A percentile compares a stretch with the other conserved stretches of the same genome.
Evolutionary conservation across 352 stramenopile genomes (phyloP).

Genomic region (Globisporangium carolinianum): DNA sequence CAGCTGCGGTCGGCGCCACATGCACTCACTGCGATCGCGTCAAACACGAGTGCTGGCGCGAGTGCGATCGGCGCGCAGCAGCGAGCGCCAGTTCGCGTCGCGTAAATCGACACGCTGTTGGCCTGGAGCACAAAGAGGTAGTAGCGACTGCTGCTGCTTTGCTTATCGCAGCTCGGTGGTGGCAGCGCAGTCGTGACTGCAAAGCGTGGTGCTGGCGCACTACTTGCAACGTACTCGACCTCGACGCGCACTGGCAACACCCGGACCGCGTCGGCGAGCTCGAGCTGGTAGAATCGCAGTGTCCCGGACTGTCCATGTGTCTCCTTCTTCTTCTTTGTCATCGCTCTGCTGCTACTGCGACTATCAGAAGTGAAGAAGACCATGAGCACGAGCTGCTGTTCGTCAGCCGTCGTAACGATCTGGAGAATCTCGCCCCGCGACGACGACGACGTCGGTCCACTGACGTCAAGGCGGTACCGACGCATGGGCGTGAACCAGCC

Average conservation of each 20-base stretch:
- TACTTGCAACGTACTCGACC: slow-evolving; percentile 15
- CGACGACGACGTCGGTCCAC: neutral
- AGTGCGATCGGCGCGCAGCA: slow-evolving; percentile 18
- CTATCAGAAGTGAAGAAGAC: slow-evolving; percentile 16
- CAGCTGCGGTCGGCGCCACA: neutral
- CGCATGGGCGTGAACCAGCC: slow-evolving; percentile 32
- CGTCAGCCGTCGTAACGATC: slow-evolving; percentile 24
- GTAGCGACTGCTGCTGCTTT: neutral
- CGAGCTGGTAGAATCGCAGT: slow-evolving; percentile 10
- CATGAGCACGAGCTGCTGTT: slow-evolving; percentile 35
- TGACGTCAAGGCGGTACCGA: slow-evolving; percentile 22
- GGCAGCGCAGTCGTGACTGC: slow-evolving; percentile 16
- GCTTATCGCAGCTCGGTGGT: neutral
- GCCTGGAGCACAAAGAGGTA: slow-evolving; percentile 28
- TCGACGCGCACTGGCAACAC: slow-evolving; percentile 21
- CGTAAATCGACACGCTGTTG: slow-evolving; percentile 25
- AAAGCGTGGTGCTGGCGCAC: slow-evolving; percentile 29
- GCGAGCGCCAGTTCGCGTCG: slow-evolving; percentile 18
- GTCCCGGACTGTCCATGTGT: slow-evolving; percentile 2
- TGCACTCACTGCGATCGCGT: slow-evolving; percentile 14
- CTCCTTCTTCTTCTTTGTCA: slow-evolving; percentile 11
- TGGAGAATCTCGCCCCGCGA: slow-evolving; percentile 30
- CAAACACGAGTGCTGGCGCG: slow-evolving; percentile 17
- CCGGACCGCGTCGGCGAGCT: slow-evolving; percentile 17
- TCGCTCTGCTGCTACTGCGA: neutral